Conservation (phyloP, 2,329 filamentous ascomycete species). For the Stachybotrys chlorohalonatus region DNA sequence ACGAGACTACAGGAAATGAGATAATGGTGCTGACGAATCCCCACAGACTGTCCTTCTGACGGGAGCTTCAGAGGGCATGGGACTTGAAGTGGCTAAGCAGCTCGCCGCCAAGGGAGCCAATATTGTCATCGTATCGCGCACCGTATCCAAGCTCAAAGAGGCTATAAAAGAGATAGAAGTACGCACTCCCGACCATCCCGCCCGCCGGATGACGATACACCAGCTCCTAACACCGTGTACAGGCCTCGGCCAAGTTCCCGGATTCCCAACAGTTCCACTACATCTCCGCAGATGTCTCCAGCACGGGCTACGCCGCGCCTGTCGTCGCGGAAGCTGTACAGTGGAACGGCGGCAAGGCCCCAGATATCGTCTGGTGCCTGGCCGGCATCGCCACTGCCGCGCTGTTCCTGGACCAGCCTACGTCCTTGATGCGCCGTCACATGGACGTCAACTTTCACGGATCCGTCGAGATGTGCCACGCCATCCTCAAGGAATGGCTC, state of each 20-base stretch:
- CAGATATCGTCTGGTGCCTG: slow-evolving; percentile 87
- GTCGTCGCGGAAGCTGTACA: slow-evolving; percentile 62
- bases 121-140: slow-evolving; percentile 76
- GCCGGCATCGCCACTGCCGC: slow-evolving; percentile 67
- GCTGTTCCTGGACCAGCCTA: slow-evolving; percentile 67
- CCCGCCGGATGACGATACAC: too few relatives aligned
- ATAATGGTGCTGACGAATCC: too few relatives aligned
- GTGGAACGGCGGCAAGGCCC: slow-evolving; percentile 68
- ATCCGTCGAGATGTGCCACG: slow-evolving; percentile 75
- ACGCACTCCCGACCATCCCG: background rate
- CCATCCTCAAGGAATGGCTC: slow-evolving; percentile 69
- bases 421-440: slow-evolving; percentile 59
- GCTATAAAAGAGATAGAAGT: slow-evolving; percentile 51
- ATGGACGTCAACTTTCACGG: slow-evolving; percentile 95
- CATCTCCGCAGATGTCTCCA: slow-evolving; percentile 74
- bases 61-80: slow-evolving; percentile 89
- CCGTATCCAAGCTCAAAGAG: slow-evolving; percentile 61
- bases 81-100: slow-evolving; percentile 62
- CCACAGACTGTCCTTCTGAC: slow-evolving; percentile 77
- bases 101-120: slow-evolving; percentile 79
- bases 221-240: background rate
- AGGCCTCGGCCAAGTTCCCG: slow-evolving; percentile 58
- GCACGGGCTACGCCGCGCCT: slow-evolving; percentile 57
- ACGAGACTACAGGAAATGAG: background rate
- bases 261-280: slow-evolving; percentile 69